Evolutionary conservation across 345 rosid genomes (phyloP).

Genomic region (Anastatica hierochuntica): DNA sequence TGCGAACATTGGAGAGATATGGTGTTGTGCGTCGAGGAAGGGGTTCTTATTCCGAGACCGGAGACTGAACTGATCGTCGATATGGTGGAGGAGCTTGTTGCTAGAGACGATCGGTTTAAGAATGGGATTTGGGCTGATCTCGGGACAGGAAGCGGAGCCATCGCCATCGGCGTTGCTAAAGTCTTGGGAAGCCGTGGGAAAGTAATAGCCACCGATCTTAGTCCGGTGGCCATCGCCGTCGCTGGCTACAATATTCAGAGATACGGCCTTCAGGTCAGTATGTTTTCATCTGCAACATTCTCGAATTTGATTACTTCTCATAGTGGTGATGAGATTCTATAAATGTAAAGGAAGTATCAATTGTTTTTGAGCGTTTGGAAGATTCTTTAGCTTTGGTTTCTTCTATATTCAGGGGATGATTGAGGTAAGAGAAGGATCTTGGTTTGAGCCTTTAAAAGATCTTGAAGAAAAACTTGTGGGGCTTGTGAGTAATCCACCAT

Average conservation of each 20-base stretch:
- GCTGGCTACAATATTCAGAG: slow-evolving; percentile 58
- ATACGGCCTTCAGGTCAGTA: slow-evolving; percentile 49
- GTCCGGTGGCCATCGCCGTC: slow-evolving; percentile 52
- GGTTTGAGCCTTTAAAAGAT: slow-evolving; percentile 70
- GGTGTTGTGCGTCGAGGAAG: slow-evolving; percentile 79
- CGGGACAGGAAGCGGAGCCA: slow-evolving; percentile 87
- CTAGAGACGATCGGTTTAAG: slow-evolving; percentile 20
- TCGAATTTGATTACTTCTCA: too few species aligned
- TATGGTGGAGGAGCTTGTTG: slow-evolving; percentile 40
- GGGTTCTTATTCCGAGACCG: slow-evolving; percentile 87
- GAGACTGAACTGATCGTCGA: slow-evolving; percentile 78
- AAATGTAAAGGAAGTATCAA: too few species aligned
- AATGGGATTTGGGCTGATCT: slow-evolving; percentile 77
- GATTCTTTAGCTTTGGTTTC: neutral
- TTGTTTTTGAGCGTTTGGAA: neutral
- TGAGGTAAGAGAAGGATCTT: slow-evolving; percentile 68
- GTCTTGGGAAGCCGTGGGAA: slow-evolving; percentile 34
- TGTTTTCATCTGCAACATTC: neutral
- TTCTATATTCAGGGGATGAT: slow-evolving; percentile 35
- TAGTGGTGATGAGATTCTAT: too few species aligned
- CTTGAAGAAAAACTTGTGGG: slow-evolving; percentile 64
- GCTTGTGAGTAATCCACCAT: slow-evolving; percentile 83
- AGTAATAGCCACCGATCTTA: slow-evolving; percentile 71
- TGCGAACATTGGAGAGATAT: slow-evolving; percentile 92
- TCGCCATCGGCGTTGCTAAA: slow-evolving; percentile 66